Evolutionary conservation across 1,284 basidiomycete species (phyloP).

Genomic region (Sphaerobolus stellatus): DNA sequence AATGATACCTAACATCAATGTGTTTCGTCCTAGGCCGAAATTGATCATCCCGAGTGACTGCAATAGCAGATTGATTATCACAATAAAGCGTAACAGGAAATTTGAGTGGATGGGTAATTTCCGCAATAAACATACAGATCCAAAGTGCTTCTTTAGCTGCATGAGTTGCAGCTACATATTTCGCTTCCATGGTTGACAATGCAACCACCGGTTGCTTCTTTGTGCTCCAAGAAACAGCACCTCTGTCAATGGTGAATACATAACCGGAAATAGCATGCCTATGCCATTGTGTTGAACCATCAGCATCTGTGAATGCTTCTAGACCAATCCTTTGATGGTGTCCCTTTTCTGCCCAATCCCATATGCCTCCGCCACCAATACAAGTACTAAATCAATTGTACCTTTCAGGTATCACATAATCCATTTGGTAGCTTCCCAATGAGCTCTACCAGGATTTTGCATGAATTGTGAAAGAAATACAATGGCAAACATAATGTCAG

Average conservation of each 20-base stretch:
- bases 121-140: slow-evolving; percentile 32
- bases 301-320: slow-evolving; percentile 26
- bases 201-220: slow-evolving; percentile 33
- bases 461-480: not conserved
- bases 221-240: slow-evolving; percentile 32
- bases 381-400: slow-evolving; percentile 8
- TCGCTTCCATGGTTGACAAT: slow-evolving; percentile 36
- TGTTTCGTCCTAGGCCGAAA: slow-evolving; percentile 29
- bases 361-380: no score
- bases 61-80: slow-evolving; percentile 28
- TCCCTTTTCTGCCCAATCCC: no score
- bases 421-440: slow-evolving; percentile 20
- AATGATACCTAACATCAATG: slow-evolving; percentile 27
- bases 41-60: slow-evolving; percentile 25
- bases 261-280: slow-evolving; percentile 31
- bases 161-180: slow-evolving; percentile 35
- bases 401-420: slow-evolving; percentile 24
- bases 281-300: slow-evolving; percentile 27
- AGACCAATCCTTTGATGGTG: slow-evolving; percentile 12
- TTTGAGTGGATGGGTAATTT: slow-evolving; percentile 23
- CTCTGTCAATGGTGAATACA: slow-evolving; percentile 30
- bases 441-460: slow-evolving; percentile 7
- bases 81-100: slow-evolving; percentile 22
- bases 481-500: not conserved
- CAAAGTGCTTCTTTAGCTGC: slow-evolving; percentile 32